These are phyloP conservation scores for Tirmania nivea DNA, from an alignment of 495 filamentous ascomycete species.

Conservation along the genomic window DNA sequence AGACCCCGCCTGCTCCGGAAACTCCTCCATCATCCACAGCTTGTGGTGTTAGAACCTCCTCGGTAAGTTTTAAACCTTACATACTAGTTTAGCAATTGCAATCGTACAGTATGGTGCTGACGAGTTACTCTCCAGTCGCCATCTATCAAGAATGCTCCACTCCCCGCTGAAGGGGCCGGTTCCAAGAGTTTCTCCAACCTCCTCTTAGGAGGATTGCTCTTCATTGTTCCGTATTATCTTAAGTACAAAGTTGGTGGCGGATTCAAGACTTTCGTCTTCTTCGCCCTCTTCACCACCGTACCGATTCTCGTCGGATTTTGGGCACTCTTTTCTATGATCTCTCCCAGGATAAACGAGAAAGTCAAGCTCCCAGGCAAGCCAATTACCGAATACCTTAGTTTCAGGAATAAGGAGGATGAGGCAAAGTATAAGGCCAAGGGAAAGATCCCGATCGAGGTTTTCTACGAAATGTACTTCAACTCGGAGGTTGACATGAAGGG, in stretches of 20 bases:
- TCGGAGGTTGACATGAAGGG: constrained; percentile 72
- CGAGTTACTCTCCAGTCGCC: constrained; percentile 36
- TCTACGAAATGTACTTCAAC: constrained; percentile 78
- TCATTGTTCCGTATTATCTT: constrained; percentile 41
- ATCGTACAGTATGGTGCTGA: background rate
- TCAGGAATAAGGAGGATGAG: constrained; percentile 53
- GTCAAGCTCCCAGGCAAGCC: constrained; percentile 52
- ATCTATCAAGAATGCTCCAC: constrained; percentile 57
- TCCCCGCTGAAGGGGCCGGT: constrained; percentile 55
- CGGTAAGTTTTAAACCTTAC: constrained; percentile 28
- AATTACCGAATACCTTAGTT: constrained; percentile 65
- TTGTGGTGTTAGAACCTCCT: constrained; percentile 53
- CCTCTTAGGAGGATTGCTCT: constrained; percentile 35
- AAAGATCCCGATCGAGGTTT: constrained; percentile 71
- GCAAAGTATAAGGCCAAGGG: constrained; percentile 51
- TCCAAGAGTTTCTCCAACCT: constrained; percentile 48
- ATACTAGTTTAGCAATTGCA: background rate
- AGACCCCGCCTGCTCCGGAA: constrained; percentile 44
- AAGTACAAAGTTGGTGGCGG: constrained; percentile 49
- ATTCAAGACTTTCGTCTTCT: constrained; percentile 47
- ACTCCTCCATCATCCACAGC: constrained; percentile 36
- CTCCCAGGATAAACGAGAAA: constrained; percentile 60
- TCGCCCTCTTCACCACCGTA: constrained; percentile 38
- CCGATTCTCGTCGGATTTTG: constrained; percentile 55
- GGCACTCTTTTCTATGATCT: constrained; percentile 40